Base-by-base conservation (phyloP, 306 rosid genomes). In the Quercus parvula region DNA sequence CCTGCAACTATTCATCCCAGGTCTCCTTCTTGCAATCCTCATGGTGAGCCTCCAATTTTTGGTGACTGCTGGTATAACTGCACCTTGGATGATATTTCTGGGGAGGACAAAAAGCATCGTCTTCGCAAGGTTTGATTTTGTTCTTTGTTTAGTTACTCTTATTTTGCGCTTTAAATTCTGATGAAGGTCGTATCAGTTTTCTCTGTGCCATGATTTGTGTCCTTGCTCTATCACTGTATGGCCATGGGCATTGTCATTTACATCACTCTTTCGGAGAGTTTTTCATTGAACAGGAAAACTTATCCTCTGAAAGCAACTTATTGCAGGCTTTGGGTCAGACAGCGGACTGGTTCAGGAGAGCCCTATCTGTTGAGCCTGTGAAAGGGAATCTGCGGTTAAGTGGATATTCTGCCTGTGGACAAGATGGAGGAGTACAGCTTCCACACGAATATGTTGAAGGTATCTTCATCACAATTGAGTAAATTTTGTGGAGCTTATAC, bases 21-120 rank as follows among this genome's bases (percentile, higher is more conserved):
- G 25, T 64, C 85, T 79, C 98, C 95, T 78, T 85, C 92, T 78
- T 94, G 99, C 75, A 86, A 91, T 86, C 91, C 99, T 82, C 90
- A 79, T 62, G 84, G 91, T 0, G 87, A 88, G 79, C 99, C 97
- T 84, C 92, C 97, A 73, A 73, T 91, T 58, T 84, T 87, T 63
- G 99, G 97, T 46, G 99, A 94, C 82, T 94, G 99, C 87, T 94
- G 99, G 99, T 94, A 94, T 82, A 94, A 92, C 85, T 94, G 99
- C 86, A 94, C 97, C 63, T 73, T 81, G 68, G 97, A 94, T 71
- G 99, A 94, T 94, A 89, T 94, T 71, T 90, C 99, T 62, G 90
- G 94, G 78, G 94, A 90, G 81, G 99, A 94, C 86, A 94, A 94
- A 88, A 84, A 85, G 33, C 79, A 5, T 70, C 97, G 97, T 74